Evolutionary conservation across 1,284 basidiomycete species (phyloP).

Genomic region (Rhodotorula sp.): DNA sequence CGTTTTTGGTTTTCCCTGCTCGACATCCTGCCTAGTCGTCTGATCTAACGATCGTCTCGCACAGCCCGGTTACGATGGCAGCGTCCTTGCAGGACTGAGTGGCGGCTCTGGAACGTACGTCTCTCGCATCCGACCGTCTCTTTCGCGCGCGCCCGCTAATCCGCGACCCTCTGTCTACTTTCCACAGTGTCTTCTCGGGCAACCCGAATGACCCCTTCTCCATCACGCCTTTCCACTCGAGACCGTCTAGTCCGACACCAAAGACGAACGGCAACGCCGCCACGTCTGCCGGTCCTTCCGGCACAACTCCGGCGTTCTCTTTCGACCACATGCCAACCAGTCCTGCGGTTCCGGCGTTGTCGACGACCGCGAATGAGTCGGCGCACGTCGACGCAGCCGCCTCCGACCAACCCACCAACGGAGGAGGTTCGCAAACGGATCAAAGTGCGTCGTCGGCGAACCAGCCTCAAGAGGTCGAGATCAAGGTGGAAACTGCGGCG

Average conservation of each 20-base stretch:
- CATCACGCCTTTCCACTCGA: conserved; percentile 32
- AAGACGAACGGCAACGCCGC: not conserved
- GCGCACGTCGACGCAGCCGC: no score
- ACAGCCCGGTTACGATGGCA: conserved; percentile 18
- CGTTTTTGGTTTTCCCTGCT: not conserved
- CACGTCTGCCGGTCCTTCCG: not conserved
- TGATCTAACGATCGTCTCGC: not conserved
- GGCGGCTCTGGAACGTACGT: conserved; percentile 19
- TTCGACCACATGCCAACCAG: not conserved
- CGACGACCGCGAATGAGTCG: no score
- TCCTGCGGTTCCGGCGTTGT: not conserved
- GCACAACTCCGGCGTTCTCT: not conserved
- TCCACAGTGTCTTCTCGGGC: conserved; percentile 14
- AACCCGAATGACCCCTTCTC: conserved; percentile 27
- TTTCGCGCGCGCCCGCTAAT: not conserved
- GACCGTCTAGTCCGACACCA: conserved; percentile 10
- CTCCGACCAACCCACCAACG: no score
- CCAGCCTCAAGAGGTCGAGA: no score
- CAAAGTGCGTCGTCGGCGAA: no score
- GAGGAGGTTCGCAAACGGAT: no score
- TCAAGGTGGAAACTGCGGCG: no score
- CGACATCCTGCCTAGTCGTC: not conserved
- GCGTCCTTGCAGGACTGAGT: conserved; percentile 1
- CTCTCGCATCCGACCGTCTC: no score
- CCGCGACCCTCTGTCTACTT: not conserved